Conservation (phyloP, 179 eudicot species). For the Camellia oleifera region DNA sequence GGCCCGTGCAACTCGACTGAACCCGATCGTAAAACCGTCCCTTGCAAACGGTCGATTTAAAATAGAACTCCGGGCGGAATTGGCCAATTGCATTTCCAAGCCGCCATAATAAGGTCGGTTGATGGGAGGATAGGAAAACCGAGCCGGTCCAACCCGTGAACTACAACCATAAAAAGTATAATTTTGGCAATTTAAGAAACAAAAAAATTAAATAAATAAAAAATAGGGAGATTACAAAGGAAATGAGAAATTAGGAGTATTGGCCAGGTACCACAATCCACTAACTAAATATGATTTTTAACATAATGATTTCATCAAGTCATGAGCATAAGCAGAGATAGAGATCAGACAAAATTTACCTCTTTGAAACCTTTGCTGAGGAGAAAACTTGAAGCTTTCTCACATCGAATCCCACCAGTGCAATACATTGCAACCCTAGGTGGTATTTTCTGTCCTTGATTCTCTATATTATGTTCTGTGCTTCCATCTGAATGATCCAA, state of each 20-base stretch:
- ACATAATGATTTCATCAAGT: not conserved
- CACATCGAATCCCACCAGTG: constrained; percentile 99
- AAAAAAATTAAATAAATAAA: not conserved
- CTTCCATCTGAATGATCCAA: constrained; percentile 25
- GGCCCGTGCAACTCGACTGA: too few relatives aligned
- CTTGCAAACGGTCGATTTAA: too few relatives aligned
- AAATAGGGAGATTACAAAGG: not conserved
- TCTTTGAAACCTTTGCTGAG: constrained; percentile 88
- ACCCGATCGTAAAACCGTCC: too few relatives aligned
- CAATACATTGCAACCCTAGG: constrained; percentile 98
- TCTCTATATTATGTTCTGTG: constrained; percentile 25
- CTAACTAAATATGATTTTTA: not conserved
- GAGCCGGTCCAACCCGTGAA: too few relatives aligned
- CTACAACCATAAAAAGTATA: not conserved
- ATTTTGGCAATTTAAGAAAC: not conserved
- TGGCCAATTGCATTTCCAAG: too few relatives aligned
- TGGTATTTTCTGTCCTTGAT: constrained; percentile 39
- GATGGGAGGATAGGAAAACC: too few relatives aligned
- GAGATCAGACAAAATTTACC: constrained; percentile 35
- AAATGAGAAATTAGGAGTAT: not conserved
- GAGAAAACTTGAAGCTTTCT: constrained; percentile 94
- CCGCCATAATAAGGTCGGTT: too few relatives aligned
- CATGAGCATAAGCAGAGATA: too few relatives aligned
- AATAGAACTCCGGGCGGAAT: too few relatives aligned
- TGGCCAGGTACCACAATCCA: not conserved